phyloP scores from a whole-genome alignment of 148 eudicot species.

The Cornus suecica region DNA sequence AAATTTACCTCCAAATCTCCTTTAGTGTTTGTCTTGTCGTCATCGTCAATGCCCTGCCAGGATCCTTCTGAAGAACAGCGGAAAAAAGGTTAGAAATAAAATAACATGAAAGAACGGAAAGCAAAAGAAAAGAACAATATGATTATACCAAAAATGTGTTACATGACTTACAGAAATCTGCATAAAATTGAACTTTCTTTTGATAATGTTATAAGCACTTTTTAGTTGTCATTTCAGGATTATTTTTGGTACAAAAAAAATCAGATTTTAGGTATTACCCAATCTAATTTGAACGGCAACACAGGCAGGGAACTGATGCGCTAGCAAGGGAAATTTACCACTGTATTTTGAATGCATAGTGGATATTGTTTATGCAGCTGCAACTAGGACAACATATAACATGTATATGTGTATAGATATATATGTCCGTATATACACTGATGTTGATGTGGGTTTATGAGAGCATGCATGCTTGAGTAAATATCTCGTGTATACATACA shows the following conservation, averaged over 20 bases:
- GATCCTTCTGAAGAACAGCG: slow-evolving; percentile 94
- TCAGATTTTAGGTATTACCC: neutral
- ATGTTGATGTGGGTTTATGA: neutral
- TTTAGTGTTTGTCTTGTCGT: slow-evolving; percentile 76
- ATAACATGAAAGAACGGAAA: too few species aligned
- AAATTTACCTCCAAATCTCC: slow-evolving; percentile 82
- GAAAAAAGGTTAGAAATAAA: too few species aligned
- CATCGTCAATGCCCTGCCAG: slow-evolving; percentile 68
- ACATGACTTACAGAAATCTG: too few species aligned
- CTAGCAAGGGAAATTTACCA: neutral
- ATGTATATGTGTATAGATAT: too few species aligned
- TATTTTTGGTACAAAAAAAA: neutral
- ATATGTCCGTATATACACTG: too few species aligned
- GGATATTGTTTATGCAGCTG: neutral
- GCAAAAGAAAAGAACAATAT: too few species aligned
- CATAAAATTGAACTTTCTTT: too few species aligned
- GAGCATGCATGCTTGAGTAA: neutral
- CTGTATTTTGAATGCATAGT: neutral
- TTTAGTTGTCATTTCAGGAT: too few species aligned
- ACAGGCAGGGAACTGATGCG: neutral
- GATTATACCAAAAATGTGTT: too few species aligned
- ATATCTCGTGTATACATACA: neutral
- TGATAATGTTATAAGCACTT: too few species aligned
- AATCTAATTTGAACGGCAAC: too few species aligned
- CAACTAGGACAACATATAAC: neutral